Evolutionary conservation across 179 eudicot species (phyloP).

Genomic region (Amaranthus tricolor): DNA sequence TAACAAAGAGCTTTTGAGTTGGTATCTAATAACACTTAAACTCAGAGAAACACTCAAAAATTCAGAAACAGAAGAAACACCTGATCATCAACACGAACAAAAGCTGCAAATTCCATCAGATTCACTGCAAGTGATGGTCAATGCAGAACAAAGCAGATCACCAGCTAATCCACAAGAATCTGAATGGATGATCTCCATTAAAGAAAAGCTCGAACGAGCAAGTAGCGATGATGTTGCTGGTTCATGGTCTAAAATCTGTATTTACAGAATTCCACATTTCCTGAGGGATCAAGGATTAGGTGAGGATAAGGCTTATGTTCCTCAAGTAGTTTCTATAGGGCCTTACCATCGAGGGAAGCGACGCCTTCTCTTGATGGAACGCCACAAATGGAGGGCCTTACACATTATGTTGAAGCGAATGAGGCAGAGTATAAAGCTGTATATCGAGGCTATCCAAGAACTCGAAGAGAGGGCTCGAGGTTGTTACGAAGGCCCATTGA

Average conservation of each 20-base stretch:
- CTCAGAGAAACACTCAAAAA: constrained; percentile 69
- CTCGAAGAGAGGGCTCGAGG: constrained; percentile 60
- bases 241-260: constrained; percentile 60
- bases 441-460: constrained; percentile 53
- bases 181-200: constrained; percentile 66
- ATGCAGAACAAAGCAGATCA: constrained; percentile 16
- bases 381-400: constrained; percentile 82
- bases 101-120: constrained; percentile 23
- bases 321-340: constrained; percentile 73
- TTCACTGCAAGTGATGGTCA: constrained; percentile 27
- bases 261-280: constrained; percentile 66
- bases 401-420: constrained; percentile 53
- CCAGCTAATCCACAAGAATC: constrained; percentile 38
- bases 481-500: constrained; percentile 64
- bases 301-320: constrained; percentile 60
- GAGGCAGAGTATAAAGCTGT: constrained; percentile 42
- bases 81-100: constrained; percentile 23
- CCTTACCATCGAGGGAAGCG: constrained; percentile 71
- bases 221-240: constrained; percentile 49
- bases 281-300: constrained; percentile 40
- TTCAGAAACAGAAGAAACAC: constrained; percentile 18
- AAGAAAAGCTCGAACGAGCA: constrained; percentile 59
- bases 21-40: constrained; percentile 85
- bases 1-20: constrained; percentile 89
- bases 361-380: constrained; percentile 60